Evolutionary conservation across 169 alveolate species (phyloP).

Genomic region (Theileria annulata): DNA sequence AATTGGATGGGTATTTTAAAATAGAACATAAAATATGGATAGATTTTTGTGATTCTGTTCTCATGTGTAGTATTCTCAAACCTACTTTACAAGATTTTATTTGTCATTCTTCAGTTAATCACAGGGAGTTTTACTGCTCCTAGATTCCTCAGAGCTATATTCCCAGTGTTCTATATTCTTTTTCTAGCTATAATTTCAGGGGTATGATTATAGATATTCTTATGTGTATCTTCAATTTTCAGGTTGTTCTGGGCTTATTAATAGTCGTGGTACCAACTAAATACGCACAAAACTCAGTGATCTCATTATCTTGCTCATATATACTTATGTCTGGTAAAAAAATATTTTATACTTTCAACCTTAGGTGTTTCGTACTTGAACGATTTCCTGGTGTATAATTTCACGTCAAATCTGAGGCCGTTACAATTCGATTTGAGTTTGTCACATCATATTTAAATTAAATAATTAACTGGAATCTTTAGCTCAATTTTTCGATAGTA

Average conservation of each 20-base stretch:
- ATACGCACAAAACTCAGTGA: slow-evolving; percentile 61
- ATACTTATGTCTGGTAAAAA: slow-evolving; percentile 49
- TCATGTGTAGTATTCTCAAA: slow-evolving; percentile 47
- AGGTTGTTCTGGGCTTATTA: slow-evolving; percentile 41
- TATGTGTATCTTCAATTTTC: neutral
- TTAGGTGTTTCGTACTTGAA: slow-evolving; percentile 55
- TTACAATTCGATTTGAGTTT: slow-evolving; percentile 11
- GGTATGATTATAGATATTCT: slow-evolving; percentile 16
- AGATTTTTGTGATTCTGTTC: slow-evolving; percentile 46
- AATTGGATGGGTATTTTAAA: slow-evolving; percentile 61
- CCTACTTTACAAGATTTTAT: slow-evolving; percentile 20
- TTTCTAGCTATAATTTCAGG: slow-evolving; percentile 21
- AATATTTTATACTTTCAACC: neutral
- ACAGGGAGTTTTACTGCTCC: slow-evolving; percentile 32
- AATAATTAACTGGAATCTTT: neutral
- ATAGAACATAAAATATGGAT: neutral
- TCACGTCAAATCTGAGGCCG: slow-evolving; percentile 30
- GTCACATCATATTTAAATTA: neutral
- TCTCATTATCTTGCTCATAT: slow-evolving; percentile 43
- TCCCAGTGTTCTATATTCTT: slow-evolving; percentile 24
- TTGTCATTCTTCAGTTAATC: slow-evolving; percentile 4
- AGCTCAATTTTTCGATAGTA: slow-evolving; percentile 33
- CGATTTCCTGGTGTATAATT: slow-evolving; percentile 41
- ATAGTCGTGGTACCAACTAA: slow-evolving; percentile 49
- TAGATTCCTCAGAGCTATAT: neutral